Evolutionary conservation across 2,329 filamentous ascomycete species (phyloP), one percentile per base, ranked within the genome.

Genomic region (Diaporthe sp.): DNA sequence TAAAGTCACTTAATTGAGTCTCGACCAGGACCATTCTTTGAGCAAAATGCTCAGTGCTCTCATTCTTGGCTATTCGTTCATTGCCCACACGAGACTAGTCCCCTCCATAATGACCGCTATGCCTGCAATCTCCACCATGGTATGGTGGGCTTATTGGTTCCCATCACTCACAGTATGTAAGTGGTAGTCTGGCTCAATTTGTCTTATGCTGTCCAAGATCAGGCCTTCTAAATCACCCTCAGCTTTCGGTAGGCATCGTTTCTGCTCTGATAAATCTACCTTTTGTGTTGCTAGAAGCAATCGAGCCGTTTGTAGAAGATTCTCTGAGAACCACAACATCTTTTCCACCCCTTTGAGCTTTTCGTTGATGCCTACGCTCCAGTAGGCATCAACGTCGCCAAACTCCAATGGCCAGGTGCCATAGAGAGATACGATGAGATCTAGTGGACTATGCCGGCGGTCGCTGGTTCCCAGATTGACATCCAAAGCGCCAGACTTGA

Each of bases 111-210:
- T 13, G n/a, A 2, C 47, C n/a, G 10, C 17, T 4, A 4, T 25
- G 47, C 17, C 2, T 25, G 9, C 45, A 47, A n/a, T 19, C 6
- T 25, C 22, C 25, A 22, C 47, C 22, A 13, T 50, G 22, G 0
- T 22, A 8, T 2, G 2, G 2, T 50, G 4, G 0, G 5, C 45
- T 52, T 25, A 25, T 0, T 13, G 45, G n/a, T 2, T 25, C 4
- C 22, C 47, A 7, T 6, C n/a, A 25, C 0, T 25, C n/a, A 15
- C 45, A 4, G 22, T 25, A 22, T 52, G n/a, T 1, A 52, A 52
- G n/a, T 52, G n/a, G n/a, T 52, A 25, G 4, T 25, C 22, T 1
- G 47, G 47, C 47, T 25, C 47, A 2, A 52, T 9, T 13, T 52
- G 1, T 7, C 1, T 52, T 25, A 52, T 52, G n/a, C 47, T n/a